Evolutionary conservation across 129 eudicot genomes (phyloP).

Genomic region (Flaveria trinervia): DNA sequence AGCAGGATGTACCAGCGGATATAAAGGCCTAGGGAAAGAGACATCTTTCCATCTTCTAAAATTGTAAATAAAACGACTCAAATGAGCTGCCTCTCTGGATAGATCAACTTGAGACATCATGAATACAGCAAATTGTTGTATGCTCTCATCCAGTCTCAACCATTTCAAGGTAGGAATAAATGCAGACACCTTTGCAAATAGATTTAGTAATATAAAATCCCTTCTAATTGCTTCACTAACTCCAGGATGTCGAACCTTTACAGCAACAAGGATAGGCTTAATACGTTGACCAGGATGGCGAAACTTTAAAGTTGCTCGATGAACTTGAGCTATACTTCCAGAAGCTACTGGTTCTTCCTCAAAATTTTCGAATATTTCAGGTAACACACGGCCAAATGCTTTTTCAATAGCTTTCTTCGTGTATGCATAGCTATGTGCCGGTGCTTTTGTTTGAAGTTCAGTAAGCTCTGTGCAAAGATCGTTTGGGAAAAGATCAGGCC

Average conservation of each 20-base stretch:
- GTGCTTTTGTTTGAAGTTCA: constrained; percentile 83
- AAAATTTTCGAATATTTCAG: constrained; percentile 82
- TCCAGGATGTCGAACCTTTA: constrained; percentile 95
- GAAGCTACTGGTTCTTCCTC: constrained; percentile 94
- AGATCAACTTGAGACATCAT: constrained; percentile 99
- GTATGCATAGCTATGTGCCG: constrained; percentile 76
- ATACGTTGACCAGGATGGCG: constrained; percentile 69
- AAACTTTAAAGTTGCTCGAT: constrained; percentile 75
- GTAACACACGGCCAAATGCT: constrained; percentile 79
- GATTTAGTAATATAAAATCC: constrained; percentile 69
- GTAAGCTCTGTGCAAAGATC: constrained; percentile 78
- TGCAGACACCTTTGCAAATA: constrained; percentile 62
- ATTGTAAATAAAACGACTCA: constrained; percentile 89
- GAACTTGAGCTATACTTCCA: constrained; percentile 95
- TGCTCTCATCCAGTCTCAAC: constrained; percentile 91
- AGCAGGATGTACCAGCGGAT: constrained; percentile 96
- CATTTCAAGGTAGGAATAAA: constrained; percentile 71
- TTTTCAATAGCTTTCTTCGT: constrained; percentile 71
- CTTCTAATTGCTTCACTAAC: constrained; percentile 85
- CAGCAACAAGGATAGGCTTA: constrained; percentile 84
- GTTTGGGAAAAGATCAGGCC: constrained; percentile 88
- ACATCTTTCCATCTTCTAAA: constrained; percentile 92
- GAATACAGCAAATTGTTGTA: constrained; percentile 88
- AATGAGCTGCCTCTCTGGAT: constrained; percentile 95
- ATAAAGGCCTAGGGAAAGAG: constrained; percentile 89